A percentile compares a stretch with the other conserved stretches of the same genome.
Evolutionary conservation across 2,329 filamentous ascomycete species (phyloP).

Genomic region (Helotiales sp.): DNA sequence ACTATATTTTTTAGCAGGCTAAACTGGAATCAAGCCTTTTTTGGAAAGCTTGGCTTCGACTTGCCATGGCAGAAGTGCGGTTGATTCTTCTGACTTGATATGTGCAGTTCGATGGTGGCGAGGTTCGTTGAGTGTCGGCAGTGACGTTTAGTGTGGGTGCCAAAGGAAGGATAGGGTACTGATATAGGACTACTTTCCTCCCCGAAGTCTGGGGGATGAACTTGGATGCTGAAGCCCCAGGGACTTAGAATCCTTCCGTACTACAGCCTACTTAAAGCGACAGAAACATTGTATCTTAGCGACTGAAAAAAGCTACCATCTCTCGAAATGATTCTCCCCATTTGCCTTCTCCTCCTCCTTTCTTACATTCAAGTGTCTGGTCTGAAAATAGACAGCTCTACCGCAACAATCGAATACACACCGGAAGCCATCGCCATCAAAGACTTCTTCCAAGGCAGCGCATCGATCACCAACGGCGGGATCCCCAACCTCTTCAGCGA

Average conservation of each 20-base stretch:
- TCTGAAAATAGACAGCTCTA: neutral
- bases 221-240: too few species aligned
- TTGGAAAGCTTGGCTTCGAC: neutral
- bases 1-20: too few species aligned
- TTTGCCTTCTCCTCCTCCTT: neutral
- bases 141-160: neutral
- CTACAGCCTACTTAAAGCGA: too few species aligned
- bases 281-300: too few species aligned
- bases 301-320: too few species aligned
- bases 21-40: neutral
- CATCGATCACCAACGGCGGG: slow-evolving; percentile 10
- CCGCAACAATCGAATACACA: slow-evolving; percentile 23
- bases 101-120: neutral
- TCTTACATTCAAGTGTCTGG: neutral
- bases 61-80: neutral
- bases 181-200: too few species aligned
- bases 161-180: neutral
- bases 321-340: too few species aligned
- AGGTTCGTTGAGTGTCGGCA: neutral
- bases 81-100: neutral
- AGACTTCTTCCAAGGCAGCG: slow-evolving; percentile 20
- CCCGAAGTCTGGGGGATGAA: too few species aligned
- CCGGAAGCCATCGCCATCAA: slow-evolving; percentile 22
- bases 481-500: slow-evolving; percentile 23
- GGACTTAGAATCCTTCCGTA: too few species aligned